Evolutionary conservation across 2,329 filamentous ascomycete species (phyloP), one percentile per base, ranked within the genome.

Genomic region (Chrysosphaeria jannelii): DNA sequence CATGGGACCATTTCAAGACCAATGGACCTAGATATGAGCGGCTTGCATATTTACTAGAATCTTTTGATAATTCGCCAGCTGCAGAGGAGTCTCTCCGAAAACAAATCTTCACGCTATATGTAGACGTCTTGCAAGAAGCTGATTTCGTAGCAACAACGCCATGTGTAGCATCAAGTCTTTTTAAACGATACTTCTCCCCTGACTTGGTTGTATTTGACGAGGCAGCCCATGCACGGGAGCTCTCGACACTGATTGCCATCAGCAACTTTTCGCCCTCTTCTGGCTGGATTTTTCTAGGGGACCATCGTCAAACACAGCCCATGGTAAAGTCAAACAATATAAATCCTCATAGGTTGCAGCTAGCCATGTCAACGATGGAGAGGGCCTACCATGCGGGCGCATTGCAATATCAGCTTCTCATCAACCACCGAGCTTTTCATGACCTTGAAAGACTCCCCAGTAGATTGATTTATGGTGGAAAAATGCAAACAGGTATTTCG

Each of bases 191-290:
- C 5, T 75, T 78, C 15, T 67, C 70, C 31, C 74, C 76, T 0
- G 71, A 85, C 33, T 65, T 89, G 31, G 61, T 85, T 1, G 79
- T 89, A 36, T 72, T 88, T 30, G 76, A 79, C 20, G 75, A 88
- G 39, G 45, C 47, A 0, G 45, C 48, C 0, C 49, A 53, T 21
- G 46, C 47, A 0, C 35, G 49, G 10, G 50, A 53, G 30, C 34
- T 52, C 0, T 50, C 49, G 0, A 46, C 44, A 0, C 31, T 53
- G 10, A 50, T 53, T 2, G 39, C 49, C 0, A 34, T 53, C 11
- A 47, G 48, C 0, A 45, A 41, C 14, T 51, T 44, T 22, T 37
- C 40, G 3, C 48, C 49, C 0, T 28, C 39, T 3, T 43, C 39
- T 0, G 32, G 30, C 14, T 53, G 48, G 46, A 45, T 53, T 3